Percentiles rank a stretch among this genome's conserved stretches.
Evolutionary conservation across 371 early-diverging fungal species (phyloP).

Genomic region (Encephalitozoon cuniculi): DNA sequence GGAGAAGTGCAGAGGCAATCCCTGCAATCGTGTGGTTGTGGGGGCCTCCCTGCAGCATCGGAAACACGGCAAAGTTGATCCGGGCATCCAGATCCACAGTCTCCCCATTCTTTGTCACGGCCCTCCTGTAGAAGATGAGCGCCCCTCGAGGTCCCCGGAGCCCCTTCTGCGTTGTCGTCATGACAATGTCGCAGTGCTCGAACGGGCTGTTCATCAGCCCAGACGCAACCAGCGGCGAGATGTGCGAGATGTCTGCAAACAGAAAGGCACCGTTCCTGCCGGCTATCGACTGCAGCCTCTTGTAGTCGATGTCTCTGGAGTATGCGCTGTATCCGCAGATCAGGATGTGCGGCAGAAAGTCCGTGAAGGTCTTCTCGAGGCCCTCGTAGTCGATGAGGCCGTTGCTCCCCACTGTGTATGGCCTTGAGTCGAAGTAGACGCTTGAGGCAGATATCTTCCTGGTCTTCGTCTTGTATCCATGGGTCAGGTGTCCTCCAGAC

Average conservation of each 20-base stretch:
- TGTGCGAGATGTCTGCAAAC: constrained; percentile 94
- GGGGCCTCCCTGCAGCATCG: constrained; percentile 95
- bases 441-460: constrained; percentile 94
- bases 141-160: constrained; percentile 94
- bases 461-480: constrained; percentile 89
- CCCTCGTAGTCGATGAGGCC: constrained; percentile 86
- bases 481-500: constrained; percentile 95
- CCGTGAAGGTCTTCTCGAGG: constrained; percentile 70
- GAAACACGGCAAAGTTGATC: constrained; percentile 93
- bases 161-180: constrained; percentile 96
- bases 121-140: constrained; percentile 82
- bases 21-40: constrained; percentile 98
- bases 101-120: constrained; percentile 65
- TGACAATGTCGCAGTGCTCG: constrained; percentile 87
- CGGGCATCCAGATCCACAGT: constrained; percentile 77
- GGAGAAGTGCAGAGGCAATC: constrained; percentile 84
- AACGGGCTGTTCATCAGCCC: constrained; percentile 66
- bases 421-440: constrained; percentile 84
- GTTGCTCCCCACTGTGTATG: constrained; percentile 77
- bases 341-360: constrained; percentile 88
- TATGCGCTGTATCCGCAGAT: constrained; percentile 95
- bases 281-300: constrained; percentile 46
- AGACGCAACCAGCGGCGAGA: constrained; percentile 64
- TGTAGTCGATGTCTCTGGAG: constrained; percentile 84
- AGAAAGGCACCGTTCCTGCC: constrained; percentile 70